Percentiles rank a stretch among this genome's conserved stretches.
These are phyloP conservation scores for Trichosporon ovoides DNA, from an alignment of 1,284 basidiomycete genomes.

Conservation along the genomic window DNA sequence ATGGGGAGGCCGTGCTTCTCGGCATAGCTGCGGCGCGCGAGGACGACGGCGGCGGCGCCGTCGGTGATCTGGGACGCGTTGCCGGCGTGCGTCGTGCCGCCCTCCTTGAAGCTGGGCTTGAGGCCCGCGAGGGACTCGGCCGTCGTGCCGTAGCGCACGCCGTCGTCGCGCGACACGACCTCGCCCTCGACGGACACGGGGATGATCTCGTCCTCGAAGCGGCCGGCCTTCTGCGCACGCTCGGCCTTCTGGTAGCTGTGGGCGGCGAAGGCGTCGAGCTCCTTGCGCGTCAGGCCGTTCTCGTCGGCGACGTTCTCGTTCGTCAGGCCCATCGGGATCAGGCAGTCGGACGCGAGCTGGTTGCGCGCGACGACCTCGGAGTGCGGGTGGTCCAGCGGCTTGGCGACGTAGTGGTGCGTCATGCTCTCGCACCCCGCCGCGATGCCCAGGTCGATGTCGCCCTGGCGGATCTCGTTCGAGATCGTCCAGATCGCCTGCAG, in stretches of 20 bases:
- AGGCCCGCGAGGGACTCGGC: conserved; percentile 71
- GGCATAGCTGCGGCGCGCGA: conserved; percentile 74
- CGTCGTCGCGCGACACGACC: conserved; percentile 73
- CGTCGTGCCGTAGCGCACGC: conserved; percentile 80
- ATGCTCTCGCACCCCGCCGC: conserved; percentile 94
- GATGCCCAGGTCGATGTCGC: conserved; percentile 89
- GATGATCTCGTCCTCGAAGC: conserved; percentile 80
- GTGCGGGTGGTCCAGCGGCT: conserved; percentile 64
- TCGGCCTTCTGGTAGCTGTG: conserved; percentile 73
- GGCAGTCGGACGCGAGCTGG: conserved; percentile 78
- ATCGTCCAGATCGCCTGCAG: conserved; percentile 62
- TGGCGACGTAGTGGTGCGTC: conserved; percentile 76
- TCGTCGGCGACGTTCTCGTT: conserved; percentile 76
- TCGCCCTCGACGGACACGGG: conserved; percentile 61
- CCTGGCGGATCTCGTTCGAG: conserved; percentile 71
- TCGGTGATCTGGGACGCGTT: conserved; percentile 90
- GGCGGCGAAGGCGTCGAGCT: conserved; percentile 82
- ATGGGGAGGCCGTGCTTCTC: conserved; percentile 79
- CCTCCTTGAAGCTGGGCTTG: conserved; percentile 80
- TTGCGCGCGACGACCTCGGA: conserved; percentile 74
- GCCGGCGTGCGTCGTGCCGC: conserved; percentile 51
- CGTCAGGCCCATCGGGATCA: conserved; percentile 91
- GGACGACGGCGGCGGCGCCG: conserved; percentile 87
- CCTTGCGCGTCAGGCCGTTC: conserved; percentile 60
- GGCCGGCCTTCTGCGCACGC: conserved; percentile 73